phyloP scores from a whole-genome alignment of 139 green algal species.

The Chlamydomonas sp. region DNA sequence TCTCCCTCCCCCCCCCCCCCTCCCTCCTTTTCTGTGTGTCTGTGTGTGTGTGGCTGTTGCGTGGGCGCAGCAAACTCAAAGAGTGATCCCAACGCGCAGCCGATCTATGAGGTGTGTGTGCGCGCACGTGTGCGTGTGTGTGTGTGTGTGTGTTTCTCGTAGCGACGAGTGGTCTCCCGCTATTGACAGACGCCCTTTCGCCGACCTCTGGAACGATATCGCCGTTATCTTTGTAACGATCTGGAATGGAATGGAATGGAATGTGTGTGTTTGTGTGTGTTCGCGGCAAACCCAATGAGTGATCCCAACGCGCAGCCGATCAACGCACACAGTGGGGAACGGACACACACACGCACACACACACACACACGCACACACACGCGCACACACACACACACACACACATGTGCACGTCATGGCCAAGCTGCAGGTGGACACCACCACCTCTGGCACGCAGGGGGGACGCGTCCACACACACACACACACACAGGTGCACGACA shows the following conservation, averaged over 20 bases:
- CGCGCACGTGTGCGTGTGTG: neutral
- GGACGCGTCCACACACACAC: no score
- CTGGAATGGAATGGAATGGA: no score
- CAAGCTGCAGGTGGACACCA: constrained; percentile 58
- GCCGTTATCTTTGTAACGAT: no score
- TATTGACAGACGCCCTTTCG: no score
- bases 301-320: constrained; percentile 51
- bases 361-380: no score
- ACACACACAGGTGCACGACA: constrained; percentile 42
- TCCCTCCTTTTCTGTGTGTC: constrained; percentile 88
- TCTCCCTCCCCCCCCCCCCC: no score
- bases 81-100: constrained; percentile 36
- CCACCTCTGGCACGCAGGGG: constrained; percentile 65
- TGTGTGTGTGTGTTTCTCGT: no score
- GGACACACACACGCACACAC: no score
- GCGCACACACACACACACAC: no score
- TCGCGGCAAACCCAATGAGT: constrained; percentile 62
- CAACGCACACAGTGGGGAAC: no score
- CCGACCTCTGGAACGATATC: no score
- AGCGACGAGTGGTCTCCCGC: no score
- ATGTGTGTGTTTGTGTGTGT: constrained; percentile 90
- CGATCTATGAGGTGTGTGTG: constrained; percentile 60
- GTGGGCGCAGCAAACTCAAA: constrained; percentile 77
- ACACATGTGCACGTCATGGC: constrained; percentile 46
- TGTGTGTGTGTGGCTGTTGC: constrained; percentile 86